Conservation (phyloP, 2,329 filamentous ascomycete species). For the Aspergillus fumigatus region DNA sequence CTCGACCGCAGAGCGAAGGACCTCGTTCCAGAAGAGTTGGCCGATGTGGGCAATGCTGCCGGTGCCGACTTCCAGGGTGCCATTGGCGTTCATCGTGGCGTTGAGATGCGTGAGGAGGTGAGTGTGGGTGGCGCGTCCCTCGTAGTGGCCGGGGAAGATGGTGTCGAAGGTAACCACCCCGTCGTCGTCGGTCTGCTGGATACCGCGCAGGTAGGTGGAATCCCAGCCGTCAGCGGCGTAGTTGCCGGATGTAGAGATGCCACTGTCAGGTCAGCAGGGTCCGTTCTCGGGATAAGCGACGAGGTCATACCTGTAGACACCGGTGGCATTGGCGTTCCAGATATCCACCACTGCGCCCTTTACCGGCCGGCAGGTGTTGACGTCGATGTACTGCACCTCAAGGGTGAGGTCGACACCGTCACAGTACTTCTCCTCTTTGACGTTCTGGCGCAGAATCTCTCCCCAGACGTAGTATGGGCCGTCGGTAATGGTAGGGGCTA, state of each 20-base stretch:
- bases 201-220: slow-evolving; percentile 47
- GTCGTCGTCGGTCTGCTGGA: slow-evolving; percentile 44
- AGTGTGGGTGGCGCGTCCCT: slow-evolving; percentile 46
- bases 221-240: slow-evolving; percentile 28
- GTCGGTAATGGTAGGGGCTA: slow-evolving; percentile 41
- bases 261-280: slow-evolving; percentile 10
- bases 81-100: slow-evolving; percentile 37
- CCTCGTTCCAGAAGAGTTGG: slow-evolving; percentile 49
- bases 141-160: slow-evolving; percentile 46
- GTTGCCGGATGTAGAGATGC: slow-evolving; percentile 24
- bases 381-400: slow-evolving; percentile 45
- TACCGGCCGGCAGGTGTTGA: slow-evolving; percentile 42
- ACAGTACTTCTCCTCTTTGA: slow-evolving; percentile 35
- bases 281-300: neutral
- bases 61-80: slow-evolving; percentile 41
- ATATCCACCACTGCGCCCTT: slow-evolving; percentile 40
- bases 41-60: slow-evolving; percentile 45
- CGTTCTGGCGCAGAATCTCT: slow-evolving; percentile 39
- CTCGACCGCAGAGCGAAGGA: slow-evolving; percentile 42
- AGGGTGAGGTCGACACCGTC: slow-evolving; percentile 42
- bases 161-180: slow-evolving; percentile 49
- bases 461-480: slow-evolving; percentile 46
- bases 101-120: slow-evolving; percentile 46
- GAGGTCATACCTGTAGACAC: slow-evolving; percentile 36
- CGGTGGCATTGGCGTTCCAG: slow-evolving; percentile 47